Conservation (phyloP, 148 eudicot genomes). For the Silene uniflora region DNA sequence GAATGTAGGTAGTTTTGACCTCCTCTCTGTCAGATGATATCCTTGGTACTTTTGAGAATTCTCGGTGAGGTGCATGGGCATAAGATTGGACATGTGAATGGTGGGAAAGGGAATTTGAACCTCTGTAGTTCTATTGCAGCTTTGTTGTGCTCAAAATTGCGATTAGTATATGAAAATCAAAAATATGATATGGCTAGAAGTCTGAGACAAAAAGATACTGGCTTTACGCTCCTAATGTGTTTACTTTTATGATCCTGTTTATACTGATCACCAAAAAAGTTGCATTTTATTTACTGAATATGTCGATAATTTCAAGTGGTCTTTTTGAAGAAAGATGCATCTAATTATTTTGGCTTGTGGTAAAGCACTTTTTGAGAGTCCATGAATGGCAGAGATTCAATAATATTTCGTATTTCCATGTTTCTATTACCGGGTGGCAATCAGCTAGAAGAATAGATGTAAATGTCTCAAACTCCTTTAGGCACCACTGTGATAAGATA, state of each 20-base stretch:
- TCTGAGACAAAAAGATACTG: background rate
- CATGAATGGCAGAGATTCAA: background rate
- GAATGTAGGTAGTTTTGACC: background rate
- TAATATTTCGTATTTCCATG: background rate
- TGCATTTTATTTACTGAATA: background rate
- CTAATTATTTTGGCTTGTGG: background rate
- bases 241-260: background rate
- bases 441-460: background rate
- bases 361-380: background rate
- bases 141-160: background rate
- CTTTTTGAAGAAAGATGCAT: conserved; percentile 4
- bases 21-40: too few species aligned
- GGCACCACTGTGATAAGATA: background rate
- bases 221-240: background rate
- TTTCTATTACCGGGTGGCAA: background rate
- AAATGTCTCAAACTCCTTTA: background rate
- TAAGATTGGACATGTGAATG: too few species aligned
- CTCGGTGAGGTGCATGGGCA: too few species aligned
- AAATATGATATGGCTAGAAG: background rate
- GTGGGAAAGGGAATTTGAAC: too few species aligned
- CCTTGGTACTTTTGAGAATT: too few species aligned
- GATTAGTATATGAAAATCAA: background rate
- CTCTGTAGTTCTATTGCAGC: too few species aligned
- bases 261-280: conserved; percentile 5
- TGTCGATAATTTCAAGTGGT: background rate